These are phyloP conservation scores for Nakaseomyces uthaithaninus DNA, from an alignment of 1,139 yeast species.

Conservation along the genomic window DNA sequence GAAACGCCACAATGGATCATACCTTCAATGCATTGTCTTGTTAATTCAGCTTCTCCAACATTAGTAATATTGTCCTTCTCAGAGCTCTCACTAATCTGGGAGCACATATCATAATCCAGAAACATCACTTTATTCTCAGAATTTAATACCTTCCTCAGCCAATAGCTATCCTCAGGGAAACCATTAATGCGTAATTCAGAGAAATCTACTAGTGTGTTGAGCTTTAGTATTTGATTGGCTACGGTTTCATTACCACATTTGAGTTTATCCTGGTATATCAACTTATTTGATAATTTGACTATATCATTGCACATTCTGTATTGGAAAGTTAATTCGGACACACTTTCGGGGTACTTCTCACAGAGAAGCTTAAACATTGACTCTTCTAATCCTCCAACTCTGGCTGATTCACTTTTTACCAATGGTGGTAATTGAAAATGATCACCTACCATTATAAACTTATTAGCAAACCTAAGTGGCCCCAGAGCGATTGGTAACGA, in stretches of 20 bases:
- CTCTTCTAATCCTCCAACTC: slow-evolving; percentile 56
- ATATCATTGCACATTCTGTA: slow-evolving; percentile 91
- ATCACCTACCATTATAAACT: slow-evolving; percentile 87
- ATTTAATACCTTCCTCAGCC: slow-evolving; percentile 43
- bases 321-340: slow-evolving; percentile 69
- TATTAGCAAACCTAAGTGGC: slow-evolving; percentile 68
- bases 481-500: slow-evolving; percentile 88
- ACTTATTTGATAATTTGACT: slow-evolving; percentile 70
- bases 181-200: slow-evolving; percentile 6
- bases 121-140: slow-evolving; percentile 57
- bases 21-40: slow-evolving; percentile 54
- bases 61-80: slow-evolving; percentile 67
- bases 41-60: slow-evolving; percentile 58
- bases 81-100: slow-evolving; percentile 47
- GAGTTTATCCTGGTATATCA: slow-evolving; percentile 67
- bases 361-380: slow-evolving; percentile 71
- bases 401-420: slow-evolving; percentile 53
- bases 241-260: slow-evolving; percentile 66
- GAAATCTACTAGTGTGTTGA: slow-evolving; percentile 14
- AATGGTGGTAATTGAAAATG: slow-evolving; percentile 88
- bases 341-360: slow-evolving; percentile 61
- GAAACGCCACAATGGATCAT: slow-evolving; percentile 54
- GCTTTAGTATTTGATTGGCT: slow-evolving; percentile 44
- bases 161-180: slow-evolving; percentile 20
- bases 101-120: slow-evolving; percentile 57